A percentile compares a stretch with the other conserved stretches of the same genome.
Conservation (phyloP, 441 rosid species). For the Pelargonium myrrhifolium region DNA sequence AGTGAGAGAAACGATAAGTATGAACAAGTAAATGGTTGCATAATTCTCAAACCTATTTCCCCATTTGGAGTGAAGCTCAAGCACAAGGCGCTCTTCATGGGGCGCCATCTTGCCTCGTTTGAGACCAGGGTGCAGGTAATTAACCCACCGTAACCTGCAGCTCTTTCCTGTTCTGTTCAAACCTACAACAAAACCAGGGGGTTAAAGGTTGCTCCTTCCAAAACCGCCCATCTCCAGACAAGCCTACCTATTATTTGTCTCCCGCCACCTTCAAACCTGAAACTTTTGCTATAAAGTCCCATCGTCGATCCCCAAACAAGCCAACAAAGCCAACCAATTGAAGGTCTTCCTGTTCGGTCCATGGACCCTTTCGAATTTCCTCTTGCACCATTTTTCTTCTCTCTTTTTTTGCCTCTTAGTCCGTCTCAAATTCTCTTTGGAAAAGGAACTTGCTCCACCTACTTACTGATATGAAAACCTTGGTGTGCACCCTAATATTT, state of each 20-base stretch:
- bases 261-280: constrained; percentile 99
- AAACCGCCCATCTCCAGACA: constrained; percentile 43
- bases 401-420: too few species aligned
- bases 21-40: not conserved
- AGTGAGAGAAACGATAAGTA: not conserved
- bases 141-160: constrained; percentile 99
- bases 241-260: constrained; percentile 66
- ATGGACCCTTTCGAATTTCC: constrained; percentile 78
- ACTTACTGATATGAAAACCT: constrained; percentile 24
- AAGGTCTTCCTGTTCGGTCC: constrained; percentile 93
- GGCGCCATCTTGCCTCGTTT: constrained; percentile 86
- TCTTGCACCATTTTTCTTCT: constrained; percentile 62
- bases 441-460: constrained; percentile 13
- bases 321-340: constrained; percentile 78
- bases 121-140: constrained; percentile 93
- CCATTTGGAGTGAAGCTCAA: constrained; percentile 86
- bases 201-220: constrained; percentile 50
- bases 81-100: constrained; percentile 80
- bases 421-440: constrained; percentile 16
- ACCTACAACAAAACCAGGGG: constrained; percentile 78
- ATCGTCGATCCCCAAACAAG: constrained; percentile 88
- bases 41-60: constrained; percentile 73
- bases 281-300: constrained; percentile 97
- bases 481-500: constrained; percentile 27
- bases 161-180: constrained; percentile 97